Conservation (phyloP, 176 grass and related monocot species). For the Musa itinerans region DNA sequence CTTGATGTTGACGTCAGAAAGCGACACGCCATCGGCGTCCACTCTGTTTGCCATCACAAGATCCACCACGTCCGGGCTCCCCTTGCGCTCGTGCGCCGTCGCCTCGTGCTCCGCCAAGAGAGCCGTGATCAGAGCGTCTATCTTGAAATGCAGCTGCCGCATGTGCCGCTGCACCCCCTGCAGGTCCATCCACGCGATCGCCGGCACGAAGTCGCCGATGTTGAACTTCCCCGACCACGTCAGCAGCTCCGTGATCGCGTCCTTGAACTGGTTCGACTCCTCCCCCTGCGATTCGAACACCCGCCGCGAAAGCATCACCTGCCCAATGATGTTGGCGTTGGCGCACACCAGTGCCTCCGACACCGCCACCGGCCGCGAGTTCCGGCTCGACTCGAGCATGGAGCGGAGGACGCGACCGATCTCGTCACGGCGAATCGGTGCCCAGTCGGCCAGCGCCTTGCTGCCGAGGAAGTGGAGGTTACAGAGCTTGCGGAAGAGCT, state of each 20-base stretch:
- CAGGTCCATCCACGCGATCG: constrained; percentile 30
- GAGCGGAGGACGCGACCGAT: neutral
- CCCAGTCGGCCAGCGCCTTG: constrained; percentile 6
- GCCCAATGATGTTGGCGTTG: constrained; percentile 6
- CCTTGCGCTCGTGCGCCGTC: neutral
- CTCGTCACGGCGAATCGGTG: neutral
- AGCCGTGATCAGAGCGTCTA: constrained; percentile 9
- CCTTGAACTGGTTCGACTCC: constrained; percentile 33
- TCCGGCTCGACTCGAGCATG: neutral
- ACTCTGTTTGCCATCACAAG: neutral
- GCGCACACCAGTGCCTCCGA: neutral
- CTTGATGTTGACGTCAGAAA: constrained; percentile 29
- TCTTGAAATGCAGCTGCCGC: neutral
- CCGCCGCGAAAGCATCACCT: neutral
- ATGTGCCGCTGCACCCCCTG: constrained; percentile 11
- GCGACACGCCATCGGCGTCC: neutral
- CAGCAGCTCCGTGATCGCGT: constrained; percentile 30
- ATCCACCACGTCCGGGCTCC: constrained; percentile 20
- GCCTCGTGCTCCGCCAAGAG: constrained; percentile 21
- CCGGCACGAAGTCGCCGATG: constrained; percentile 23
- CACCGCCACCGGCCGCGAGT: neutral
- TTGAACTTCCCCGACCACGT: constrained; percentile 23
- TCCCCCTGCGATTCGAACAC: constrained; percentile 9
- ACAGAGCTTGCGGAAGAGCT: constrained; percentile 1
- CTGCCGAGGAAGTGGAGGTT: constrained; percentile 5